Evolutionary conservation across 345 rosid species (phyloP), one percentile per base, ranked within the genome.

Genomic region (Carallia brachiata): DNA sequence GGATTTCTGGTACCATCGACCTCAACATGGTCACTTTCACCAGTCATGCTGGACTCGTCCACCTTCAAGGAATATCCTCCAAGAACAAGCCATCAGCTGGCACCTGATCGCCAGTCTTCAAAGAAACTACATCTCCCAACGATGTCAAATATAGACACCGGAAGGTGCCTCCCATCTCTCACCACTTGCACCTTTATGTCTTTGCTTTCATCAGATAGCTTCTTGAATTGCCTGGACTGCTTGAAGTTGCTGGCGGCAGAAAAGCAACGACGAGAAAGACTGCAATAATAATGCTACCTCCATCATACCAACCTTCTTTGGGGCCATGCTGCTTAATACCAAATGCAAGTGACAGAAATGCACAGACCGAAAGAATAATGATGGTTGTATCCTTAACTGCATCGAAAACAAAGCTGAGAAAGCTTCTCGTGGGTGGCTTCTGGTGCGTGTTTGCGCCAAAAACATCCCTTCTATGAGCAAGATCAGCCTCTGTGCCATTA

Each of bases 31-130:
- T 77, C 70, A 7, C 75, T 74, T 48, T 78, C 79, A 9, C 82
- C 84, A 0, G 75, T 78, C 79, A 69, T 65, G 74, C 80, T 74
- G 12, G 81, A 80, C 44, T 77, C 78, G 17, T 80, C 84, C 15
- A 78, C 36, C 73, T 69, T 78, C 80, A 78, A 68, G 3, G 77
- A 78, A 37, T 72, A 52, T 4, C 80, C 80, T 10, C 63, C 63
- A 75, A 62, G 79, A 78, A 71, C 72, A 81, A 57, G 16, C 84
- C 84, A 37, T 81, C 77, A 1, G 75, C 82, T 0, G 82, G 79
- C 17, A 78, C 55, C 39, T 72, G 77, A 56, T 75, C 81, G 13
- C 73, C 84, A 7, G 67, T 75, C 70, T 78, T 75, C 75, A 81
- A 53, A 52, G 59, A 66, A 39, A 77, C 78, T 13, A 80, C 39